Conservation (phyloP, 768 basidiomycete species). For the Pleurotus eryngii region DNA sequence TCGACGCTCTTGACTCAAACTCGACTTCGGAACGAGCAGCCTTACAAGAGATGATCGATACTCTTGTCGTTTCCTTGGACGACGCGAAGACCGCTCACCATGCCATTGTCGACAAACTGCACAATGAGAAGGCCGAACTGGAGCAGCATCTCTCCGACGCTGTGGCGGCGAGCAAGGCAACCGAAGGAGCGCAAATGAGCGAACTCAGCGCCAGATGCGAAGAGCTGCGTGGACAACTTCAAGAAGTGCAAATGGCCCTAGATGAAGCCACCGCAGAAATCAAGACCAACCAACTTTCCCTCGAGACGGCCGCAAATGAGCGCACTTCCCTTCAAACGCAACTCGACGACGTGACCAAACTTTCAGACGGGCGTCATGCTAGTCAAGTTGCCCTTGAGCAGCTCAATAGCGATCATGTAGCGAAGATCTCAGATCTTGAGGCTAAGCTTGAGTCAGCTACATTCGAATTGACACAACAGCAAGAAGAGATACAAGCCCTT, state of each 20-base stretch:
- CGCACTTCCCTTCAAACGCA: neutral
- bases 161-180: slow-evolving; percentile 20
- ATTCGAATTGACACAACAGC: neutral
- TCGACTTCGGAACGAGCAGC: neutral
- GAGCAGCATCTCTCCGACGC: slow-evolving; percentile 22
- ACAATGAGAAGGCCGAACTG: slow-evolving; percentile 24
- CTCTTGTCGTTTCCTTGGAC: slow-evolving; percentile 16
- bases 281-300: neutral
- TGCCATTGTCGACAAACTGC: slow-evolving; percentile 22
- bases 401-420: neutral
- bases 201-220: slow-evolving; percentile 31
- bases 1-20: neutral
- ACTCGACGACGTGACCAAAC: neutral
- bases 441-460: neutral
- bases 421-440: neutral
- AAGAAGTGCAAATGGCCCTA: neutral
- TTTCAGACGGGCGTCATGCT: neutral
- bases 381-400: neutral
- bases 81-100: slow-evolving; percentile 21
- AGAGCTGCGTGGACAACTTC: neutral
- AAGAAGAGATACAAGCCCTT: neutral
- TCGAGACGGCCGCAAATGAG: neutral
- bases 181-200: slow-evolving; percentile 22
- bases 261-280: neutral
- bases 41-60: slow-evolving; percentile 18